Evolutionary conservation across 768 basidiomycete genomes (phyloP).

Genomic region (Trametes coccinea): DNA sequence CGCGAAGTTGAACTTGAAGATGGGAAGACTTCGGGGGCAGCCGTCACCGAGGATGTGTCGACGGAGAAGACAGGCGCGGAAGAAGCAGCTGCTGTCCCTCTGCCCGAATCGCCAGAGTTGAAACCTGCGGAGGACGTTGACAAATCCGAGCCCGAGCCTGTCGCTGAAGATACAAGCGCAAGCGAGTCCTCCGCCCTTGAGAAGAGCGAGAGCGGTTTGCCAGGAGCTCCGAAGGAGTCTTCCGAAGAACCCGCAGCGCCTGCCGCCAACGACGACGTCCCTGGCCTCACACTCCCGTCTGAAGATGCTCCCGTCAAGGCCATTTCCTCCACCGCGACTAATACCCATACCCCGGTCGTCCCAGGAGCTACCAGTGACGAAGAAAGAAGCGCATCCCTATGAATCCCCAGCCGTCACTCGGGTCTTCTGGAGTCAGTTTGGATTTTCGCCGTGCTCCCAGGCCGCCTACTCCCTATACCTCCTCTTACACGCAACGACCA

Average conservation of each 20-base stretch:
- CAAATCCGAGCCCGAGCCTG: slow-evolving; percentile 1
- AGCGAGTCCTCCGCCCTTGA: not conserved
- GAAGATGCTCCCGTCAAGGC: not conserved
- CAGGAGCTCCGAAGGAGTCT: not conserved
- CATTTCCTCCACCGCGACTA: not conserved
- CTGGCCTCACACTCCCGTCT: slow-evolving; percentile 16
- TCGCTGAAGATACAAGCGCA: slow-evolving; percentile 1
- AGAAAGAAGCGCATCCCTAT: not conserved
- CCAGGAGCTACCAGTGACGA: not conserved
- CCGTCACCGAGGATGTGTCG: not conserved
- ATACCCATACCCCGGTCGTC: not conserved
- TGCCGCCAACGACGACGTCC: slow-evolving; percentile 12
- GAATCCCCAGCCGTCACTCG: not conserved
- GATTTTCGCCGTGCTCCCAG: not conserved
- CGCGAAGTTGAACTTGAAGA: slow-evolving; percentile 66
- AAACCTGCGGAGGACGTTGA: slow-evolving; percentile 17
- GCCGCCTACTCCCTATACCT: not conserved
- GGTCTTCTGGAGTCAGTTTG: not conserved
- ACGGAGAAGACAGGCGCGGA: not conserved
- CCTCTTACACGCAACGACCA: not conserved
- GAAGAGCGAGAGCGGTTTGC: no score
- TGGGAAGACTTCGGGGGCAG: slow-evolving; percentile 13
- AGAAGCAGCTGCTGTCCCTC: slow-evolving; percentile 37
- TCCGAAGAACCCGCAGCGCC: not conserved
- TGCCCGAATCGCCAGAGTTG: slow-evolving; percentile 40